Evolutionary conservation across 2,329 filamentous ascomycete species (phyloP).

Genomic region (Ophiosphaerella narmari): DNA sequence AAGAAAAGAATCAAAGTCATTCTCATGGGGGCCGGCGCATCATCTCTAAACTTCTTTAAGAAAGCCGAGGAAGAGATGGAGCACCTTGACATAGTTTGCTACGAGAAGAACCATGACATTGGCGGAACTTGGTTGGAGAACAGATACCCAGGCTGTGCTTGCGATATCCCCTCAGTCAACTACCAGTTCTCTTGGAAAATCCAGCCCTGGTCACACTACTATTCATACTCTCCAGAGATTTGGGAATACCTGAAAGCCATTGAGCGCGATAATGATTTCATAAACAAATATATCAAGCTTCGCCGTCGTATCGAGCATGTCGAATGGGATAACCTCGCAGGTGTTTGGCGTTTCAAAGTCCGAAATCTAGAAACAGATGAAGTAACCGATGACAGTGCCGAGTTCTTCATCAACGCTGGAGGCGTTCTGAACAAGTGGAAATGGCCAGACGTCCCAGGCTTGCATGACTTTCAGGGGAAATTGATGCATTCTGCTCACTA

Average conservation of each 20-base stretch:
- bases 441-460: slow-evolving; percentile 49
- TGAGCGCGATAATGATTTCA: slow-evolving; percentile 39
- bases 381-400: slow-evolving; percentile 22
- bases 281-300: slow-evolving; percentile 29
- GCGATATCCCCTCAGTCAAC: slow-evolving; percentile 29
- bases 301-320: slow-evolving; percentile 20
- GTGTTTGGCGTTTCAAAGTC: slow-evolving; percentile 19
- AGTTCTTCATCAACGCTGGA: slow-evolving; percentile 30
- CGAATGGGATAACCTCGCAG: slow-evolving; percentile 21
- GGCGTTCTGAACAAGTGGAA: slow-evolving; percentile 43
- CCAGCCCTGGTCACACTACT: slow-evolving; percentile 50
- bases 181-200: slow-evolving; percentile 58
- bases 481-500: slow-evolving; percentile 52
- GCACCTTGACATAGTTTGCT: slow-evolving; percentile 48
- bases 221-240: slow-evolving; percentile 55
- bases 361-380: slow-evolving; percentile 18
- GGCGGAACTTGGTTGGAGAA: slow-evolving; percentile 52
- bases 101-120: slow-evolving; percentile 48
- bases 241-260: slow-evolving; percentile 55
- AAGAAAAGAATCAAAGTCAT: slow-evolving; percentile 48
- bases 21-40: slow-evolving; percentile 51
- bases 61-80: slow-evolving; percentile 50
- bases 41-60: slow-evolving; percentile 50
- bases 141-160: slow-evolving; percentile 49
- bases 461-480: slow-evolving; percentile 49